Evolutionary conservation across 495 filamentous ascomycete genomes (phyloP), one percentile per base, ranked within the genome.

Genomic region (Stereocaulon alpinum): DNA sequence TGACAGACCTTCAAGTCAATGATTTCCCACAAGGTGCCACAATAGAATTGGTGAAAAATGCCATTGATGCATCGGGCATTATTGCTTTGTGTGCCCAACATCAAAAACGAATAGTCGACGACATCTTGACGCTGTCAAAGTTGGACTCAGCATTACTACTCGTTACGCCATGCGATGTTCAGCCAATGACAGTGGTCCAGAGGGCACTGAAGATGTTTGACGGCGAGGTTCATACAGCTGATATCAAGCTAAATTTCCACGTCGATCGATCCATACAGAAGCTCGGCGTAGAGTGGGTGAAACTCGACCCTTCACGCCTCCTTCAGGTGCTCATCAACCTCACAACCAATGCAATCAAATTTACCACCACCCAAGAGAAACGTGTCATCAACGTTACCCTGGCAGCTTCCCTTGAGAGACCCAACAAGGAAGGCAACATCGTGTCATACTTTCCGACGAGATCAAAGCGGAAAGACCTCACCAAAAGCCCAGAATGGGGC

Each of bases 91-190:
- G 88, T 61, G 81, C 86, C 6, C 79, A 83, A 59, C 89, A 92
- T 66, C 87, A 91, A 67, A 88, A 86, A 68, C 76, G 86, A 11
- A 90, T 93, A 44, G 82, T 91, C 4, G 85, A 91, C 64, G 87
- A 91, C 64, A 83, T 92, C 14, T 72, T 92, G 47, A 87, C 84
- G 4, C 80, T 88, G 59, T 89, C 86, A 3, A 95, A 94, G 64
- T 75, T 95, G n/a, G 89, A 94, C 60, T 88, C 84, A 3, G 82
- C 82, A 17, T 72, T 89, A 61, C 71, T 92, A 3, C 76, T 82
- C 15, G 79, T 92, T 24, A 80, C 84, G 9, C 87, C 86, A 17
- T 79, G 81, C 32, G 80, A 80, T 52, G 79, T 84, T 2, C 78
- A 87, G 65, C 89, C 90, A 3, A 70, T 83, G 52, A 70, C 72